These are phyloP conservation scores for Paramecium pentaurelia DNA, from an alignment of 73 alveolate species.

Conservation along the genomic window DNA sequence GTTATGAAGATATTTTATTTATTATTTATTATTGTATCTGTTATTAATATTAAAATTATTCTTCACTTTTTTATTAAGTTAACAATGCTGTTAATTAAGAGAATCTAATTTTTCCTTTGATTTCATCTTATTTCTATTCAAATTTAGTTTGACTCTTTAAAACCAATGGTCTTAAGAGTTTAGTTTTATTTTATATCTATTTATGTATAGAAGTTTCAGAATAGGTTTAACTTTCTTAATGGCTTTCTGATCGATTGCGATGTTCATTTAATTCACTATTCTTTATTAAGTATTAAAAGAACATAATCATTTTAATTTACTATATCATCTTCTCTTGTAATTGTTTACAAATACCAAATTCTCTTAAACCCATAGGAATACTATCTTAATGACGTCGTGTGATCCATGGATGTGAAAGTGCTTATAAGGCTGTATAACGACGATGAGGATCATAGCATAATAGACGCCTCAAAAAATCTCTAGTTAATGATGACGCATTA, in stretches of 20 bases:
- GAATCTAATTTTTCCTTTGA: background rate
- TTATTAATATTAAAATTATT: background rate
- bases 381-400: constrained; percentile 35
- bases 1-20: background rate
- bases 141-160: background rate
- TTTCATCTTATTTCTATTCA: background rate
- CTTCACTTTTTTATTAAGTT: background rate
- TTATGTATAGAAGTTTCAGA: background rate
- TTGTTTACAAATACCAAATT: background rate
- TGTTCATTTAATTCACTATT: background rate
- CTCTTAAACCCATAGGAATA: constrained; percentile 42
- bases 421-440: constrained; percentile 40
- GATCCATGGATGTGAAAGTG: constrained; percentile 57
- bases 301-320: background rate
- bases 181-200: background rate
- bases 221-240: background rate
- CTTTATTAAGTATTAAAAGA: background rate
- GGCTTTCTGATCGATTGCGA: background rate
- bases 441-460: constrained; percentile 16
- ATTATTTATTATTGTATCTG: background rate
- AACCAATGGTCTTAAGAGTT: background rate
- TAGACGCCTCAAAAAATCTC: constrained; percentile 36
- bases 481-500: constrained; percentile 64
- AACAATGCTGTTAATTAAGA: background rate
- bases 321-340: background rate